Evolutionary conservation across 2,329 filamentous ascomycete species (phyloP).

Genomic region (Coniella lustricola): DNA sequence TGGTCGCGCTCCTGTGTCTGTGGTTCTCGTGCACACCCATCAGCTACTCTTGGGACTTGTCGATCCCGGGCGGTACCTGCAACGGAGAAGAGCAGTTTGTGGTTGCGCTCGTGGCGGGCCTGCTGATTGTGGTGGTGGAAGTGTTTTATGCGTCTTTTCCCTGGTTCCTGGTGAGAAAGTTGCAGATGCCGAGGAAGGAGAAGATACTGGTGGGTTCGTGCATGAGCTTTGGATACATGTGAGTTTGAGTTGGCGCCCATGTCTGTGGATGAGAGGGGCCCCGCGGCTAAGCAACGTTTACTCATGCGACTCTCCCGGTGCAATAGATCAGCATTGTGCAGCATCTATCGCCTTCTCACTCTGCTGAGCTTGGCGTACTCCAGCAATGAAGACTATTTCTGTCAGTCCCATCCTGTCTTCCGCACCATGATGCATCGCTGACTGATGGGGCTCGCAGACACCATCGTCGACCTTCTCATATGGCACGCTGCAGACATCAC

Average conservation of each 20-base stretch:
- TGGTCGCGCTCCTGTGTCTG: neutral
- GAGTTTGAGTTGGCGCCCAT: too few relatives aligned
- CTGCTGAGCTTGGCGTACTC: neutral
- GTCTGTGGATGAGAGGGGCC: too few relatives aligned
- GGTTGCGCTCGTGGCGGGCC: neutral
- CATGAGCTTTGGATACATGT: slow-evolving; percentile 15
- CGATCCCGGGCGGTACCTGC: neutral
- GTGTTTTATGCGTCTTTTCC: slow-evolving; percentile 13
- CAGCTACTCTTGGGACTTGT: slow-evolving; percentile 9
- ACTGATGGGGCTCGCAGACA: neutral
- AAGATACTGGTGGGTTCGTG: slow-evolving; percentile 13
- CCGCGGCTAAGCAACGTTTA: too few relatives aligned
- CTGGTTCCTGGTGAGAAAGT: slow-evolving; percentile 7
- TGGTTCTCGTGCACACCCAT: slow-evolving; percentile 13
- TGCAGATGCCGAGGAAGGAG: slow-evolving; percentile 13
- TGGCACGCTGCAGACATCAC: slow-evolving; percentile 13
- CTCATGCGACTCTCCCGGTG: too few relatives aligned
- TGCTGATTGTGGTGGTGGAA: slow-evolving; percentile 4
- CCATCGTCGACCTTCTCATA: slow-evolving; percentile 8
- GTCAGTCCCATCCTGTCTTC: neutral
- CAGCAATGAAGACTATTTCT: neutral
- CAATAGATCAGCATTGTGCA: slow-evolving; percentile 11
- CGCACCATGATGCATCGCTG: neutral
- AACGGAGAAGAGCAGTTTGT: slow-evolving; percentile 1
- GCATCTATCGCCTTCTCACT: slow-evolving; percentile 1